Percentiles rank a stretch among this genome's conserved stretches.
These are phyloP conservation scores for Aurantiochytrium sp. DNA, from an alignment of 108 stramenopile species.

Conservation along the genomic window DNA sequence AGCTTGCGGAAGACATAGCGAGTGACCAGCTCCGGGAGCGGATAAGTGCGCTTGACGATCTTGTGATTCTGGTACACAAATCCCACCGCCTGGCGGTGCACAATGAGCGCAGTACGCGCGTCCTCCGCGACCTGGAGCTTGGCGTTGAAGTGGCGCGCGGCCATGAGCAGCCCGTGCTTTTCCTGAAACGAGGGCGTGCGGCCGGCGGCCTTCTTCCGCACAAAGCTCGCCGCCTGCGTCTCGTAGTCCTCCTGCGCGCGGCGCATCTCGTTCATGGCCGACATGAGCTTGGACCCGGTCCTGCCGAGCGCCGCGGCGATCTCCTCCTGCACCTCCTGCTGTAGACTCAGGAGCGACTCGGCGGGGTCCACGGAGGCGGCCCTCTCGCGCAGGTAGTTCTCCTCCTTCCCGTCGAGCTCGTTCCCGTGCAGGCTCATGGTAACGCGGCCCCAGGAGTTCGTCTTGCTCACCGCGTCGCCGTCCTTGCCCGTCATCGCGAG, in stretches of 20 bases:
- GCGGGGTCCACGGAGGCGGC: background rate
- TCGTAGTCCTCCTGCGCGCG: background rate
- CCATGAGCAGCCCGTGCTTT: background rate
- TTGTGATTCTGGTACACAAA: constrained; percentile 7
- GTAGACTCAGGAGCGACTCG: background rate
- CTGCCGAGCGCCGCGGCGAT: constrained; percentile 22
- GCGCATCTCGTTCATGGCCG: constrained; percentile 4
- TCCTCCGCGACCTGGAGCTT: background rate
- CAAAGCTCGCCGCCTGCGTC: background rate
- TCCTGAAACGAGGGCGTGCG: background rate
- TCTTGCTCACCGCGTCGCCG: background rate
- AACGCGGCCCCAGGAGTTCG: background rate
- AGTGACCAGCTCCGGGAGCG: background rate
- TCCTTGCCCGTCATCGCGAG: background rate
- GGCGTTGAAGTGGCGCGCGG: background rate
- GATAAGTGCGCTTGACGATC: background rate
- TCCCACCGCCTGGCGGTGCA: constrained; percentile 8
- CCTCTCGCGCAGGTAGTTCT: background rate
- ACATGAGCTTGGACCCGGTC: background rate
- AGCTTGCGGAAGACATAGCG: background rate
- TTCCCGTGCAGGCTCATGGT: background rate
- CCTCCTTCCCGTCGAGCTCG: background rate
- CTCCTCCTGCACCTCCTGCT: constrained; percentile 18
- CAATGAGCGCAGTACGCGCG: background rate
- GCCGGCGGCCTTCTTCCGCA: background rate